Base-by-base conservation (phyloP, 108 stramenopile species). In the Fistulifera solaris region DNA sequence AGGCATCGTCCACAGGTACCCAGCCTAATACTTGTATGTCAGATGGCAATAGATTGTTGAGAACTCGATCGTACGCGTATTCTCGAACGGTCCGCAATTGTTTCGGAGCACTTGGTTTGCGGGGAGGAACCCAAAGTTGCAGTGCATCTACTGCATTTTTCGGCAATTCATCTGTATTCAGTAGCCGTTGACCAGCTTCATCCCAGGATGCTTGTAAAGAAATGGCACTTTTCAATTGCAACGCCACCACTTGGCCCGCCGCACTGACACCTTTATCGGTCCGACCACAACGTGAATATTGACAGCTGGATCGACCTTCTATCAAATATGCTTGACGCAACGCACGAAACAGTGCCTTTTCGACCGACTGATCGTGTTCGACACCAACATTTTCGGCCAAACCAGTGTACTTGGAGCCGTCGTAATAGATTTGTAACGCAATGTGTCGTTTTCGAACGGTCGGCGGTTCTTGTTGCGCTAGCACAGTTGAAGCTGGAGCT, bases 221-320 rank as follows among this genome's bases (percentile, higher is more conserved):
- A 69, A 82, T 68, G 24, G 69, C 80, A 63, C 91, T 93, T 49
- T 89, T 89, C 17, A 96, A 55, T 15, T 66, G 64, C 16, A 98
- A 54, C 5, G 89, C 82, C 7, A 98, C 73, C 3, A 98, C 93
- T 75, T 99, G 97, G 24, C 96, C 93, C n/a, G 84, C 71, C 5
- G 98, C 87, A 66, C 76, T 80, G 0, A 99, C 97, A 11, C 98
- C 98, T 48, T 61, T 61, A 69, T 99, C 98, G 16, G 98, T 99
- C 17, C 99, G 70, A 22, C 99, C 99, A 61, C 95, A 98, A 18
- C 99, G 71, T 0, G 90, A 92, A 68, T 96, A 98, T 19, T 66
- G 54, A 44, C 76, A 75, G 12, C 69, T 47, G 10, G 71, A 63
- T 17, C 81, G 67, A 50, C 65, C 51, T 27, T 72, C 54, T 7